Conservation (phyloP, 148 eudicot genomes). For the Polygonum maritimum region DNA sequence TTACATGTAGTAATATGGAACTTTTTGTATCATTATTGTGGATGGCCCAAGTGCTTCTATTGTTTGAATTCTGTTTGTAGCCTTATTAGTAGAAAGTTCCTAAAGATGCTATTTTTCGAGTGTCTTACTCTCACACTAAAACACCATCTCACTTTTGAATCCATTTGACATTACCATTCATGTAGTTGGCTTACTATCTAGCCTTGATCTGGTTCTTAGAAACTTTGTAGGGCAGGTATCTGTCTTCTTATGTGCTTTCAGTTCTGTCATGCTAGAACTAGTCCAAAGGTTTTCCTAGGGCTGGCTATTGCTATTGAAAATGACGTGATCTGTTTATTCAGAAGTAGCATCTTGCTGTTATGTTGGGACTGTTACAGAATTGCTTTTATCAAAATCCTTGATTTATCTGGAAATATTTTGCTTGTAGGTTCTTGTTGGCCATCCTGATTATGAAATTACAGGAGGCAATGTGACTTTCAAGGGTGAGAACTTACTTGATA, state of each 20-base stretch:
- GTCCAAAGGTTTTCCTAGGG: background rate
- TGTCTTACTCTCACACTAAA: too few relatives aligned
- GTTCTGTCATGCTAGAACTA: background rate
- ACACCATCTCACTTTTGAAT: too few relatives aligned
- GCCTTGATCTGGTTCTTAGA: background rate
- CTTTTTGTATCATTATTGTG: background rate
- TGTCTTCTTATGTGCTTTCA: background rate
- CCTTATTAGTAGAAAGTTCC: background rate
- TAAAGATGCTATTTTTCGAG: background rate
- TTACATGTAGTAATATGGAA: background rate
- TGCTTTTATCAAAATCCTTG: background rate
- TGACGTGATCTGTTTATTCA: background rate
- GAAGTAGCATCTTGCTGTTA: background rate
- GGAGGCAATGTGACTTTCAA: slow-evolving; percentile 72
- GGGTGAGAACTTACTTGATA: slow-evolving; percentile 87
- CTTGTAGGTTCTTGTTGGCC: slow-evolving; percentile 87
- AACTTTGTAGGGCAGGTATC: background rate
- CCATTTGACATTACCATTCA: background rate
- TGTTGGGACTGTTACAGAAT: background rate
- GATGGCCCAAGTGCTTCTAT: background rate
- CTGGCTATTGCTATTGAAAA: background rate
- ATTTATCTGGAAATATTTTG: slow-evolving; percentile 1
- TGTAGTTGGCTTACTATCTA: background rate
- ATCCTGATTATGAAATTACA: slow-evolving; percentile 93
- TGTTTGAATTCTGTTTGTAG: background rate